These are phyloP conservation scores for Podospora fimiseda DNA, from an alignment of 495 filamentous ascomycete genomes.

Conservation along the genomic window DNA sequence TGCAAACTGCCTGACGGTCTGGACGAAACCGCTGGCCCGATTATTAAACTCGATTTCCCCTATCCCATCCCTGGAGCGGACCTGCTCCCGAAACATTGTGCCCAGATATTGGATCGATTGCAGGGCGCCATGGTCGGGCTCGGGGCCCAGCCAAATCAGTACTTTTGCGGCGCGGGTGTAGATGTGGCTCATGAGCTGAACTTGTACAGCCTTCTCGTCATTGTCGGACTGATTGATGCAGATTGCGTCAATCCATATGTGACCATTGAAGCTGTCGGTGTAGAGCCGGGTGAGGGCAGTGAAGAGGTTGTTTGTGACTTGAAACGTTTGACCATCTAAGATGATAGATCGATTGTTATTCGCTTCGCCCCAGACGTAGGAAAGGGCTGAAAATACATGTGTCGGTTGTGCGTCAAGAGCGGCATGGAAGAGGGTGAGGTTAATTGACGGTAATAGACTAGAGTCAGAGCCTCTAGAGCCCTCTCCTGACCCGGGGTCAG, in stretches of 20 bases:
- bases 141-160: not conserved
- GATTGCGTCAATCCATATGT: not conserved
- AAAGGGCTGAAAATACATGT: not conserved
- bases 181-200: not conserved
- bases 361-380: not conserved
- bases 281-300: not conserved
- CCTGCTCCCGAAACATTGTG: not conserved
- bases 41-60: not conserved
- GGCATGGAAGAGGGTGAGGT: not conserved
- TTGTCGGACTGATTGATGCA: not conserved
- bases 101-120: not conserved
- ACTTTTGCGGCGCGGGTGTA: not conserved
- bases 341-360: not conserved
- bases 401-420: not conserved
- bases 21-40: not conserved
- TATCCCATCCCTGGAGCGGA: not conserved
- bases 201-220: not conserved
- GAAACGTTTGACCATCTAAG: not conserved
- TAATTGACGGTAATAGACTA: not conserved
- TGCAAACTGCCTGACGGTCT: not conserved
- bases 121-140: not conserved
- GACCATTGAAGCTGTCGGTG: not conserved
- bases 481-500: too few relatives aligned
- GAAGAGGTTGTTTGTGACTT: conserved; percentile 1
- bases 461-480: too few relatives aligned